Conservation (phyloP, 2,329 filamentous ascomycete species). For the Alternaria gaisen region DNA sequence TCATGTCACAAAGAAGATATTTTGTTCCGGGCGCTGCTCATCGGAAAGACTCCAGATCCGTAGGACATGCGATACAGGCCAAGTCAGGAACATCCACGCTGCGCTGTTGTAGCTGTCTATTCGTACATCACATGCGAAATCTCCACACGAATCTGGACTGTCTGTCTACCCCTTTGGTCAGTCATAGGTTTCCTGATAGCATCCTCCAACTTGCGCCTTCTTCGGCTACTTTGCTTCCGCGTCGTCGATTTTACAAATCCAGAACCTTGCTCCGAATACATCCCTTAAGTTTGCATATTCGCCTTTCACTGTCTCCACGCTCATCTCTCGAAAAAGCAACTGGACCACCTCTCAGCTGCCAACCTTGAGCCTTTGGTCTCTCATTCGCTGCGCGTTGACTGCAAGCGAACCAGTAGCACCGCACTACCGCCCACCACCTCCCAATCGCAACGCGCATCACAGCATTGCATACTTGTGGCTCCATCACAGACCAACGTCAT, state of each 20-base stretch:
- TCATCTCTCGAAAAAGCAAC: constrained; percentile 19
- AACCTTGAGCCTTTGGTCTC: constrained; percentile 21
- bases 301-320: constrained; percentile 14
- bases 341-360: constrained; percentile 16
- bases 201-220: background rate
- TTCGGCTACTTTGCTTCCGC: background rate
- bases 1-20: background rate
- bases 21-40: background rate
- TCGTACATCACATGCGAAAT: background rate
- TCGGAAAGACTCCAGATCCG: background rate
- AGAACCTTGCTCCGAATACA: constrained; percentile 1
- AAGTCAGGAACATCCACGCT: background rate
- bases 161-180: background rate
- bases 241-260: background rate
- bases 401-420: constrained; percentile 40
- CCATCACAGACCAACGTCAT: constrained; percentile 16
- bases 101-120: background rate
- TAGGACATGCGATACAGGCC: background rate
- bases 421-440: constrained; percentile 28
- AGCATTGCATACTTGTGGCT: constrained; percentile 22
- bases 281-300: constrained; percentile 38
- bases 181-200: background rate
- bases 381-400: constrained; percentile 38
- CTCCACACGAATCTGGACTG: background rate
- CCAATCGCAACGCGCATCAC: constrained; percentile 41